Evolutionary conservation across 108 stramenopile genomes (phyloP), one percentile per base, ranked within the genome.

Genomic region (Chaetoceros muelleri): DNA sequence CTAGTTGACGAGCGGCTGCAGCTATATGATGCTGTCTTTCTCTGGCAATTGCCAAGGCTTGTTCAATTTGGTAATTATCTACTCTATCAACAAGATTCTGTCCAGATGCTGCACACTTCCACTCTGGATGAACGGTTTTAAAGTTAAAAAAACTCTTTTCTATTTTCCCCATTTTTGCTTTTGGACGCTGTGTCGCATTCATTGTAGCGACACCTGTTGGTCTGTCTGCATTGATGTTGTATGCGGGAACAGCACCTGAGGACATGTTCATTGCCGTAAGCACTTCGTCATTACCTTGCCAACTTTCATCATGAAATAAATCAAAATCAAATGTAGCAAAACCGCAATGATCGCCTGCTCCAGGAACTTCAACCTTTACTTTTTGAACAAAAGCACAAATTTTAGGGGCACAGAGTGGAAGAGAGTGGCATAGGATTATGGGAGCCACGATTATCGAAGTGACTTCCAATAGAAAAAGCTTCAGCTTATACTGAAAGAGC

Each of bases 251-350:
- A 49, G 13, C 5, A 40, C 13, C 34, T 10, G 34, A 40, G 13
- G 34, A 10, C 34, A 5, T 40, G 34, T 40, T 40, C 8, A 13
- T 5, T 10, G 34, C 5, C 13, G 34, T 10, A 5, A 13, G 34
- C 13, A 40, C 34, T 13, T 40, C 34, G 13, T 40, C 34, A 10
- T 71, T 65, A 1, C 79, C 85, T 19, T 74, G 76, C 82, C 82
- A 91, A 45, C 71, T 70, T 53, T 87, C 84, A 67, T 91, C 89
- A 48, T 72, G 71, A 54, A 73, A 91, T 0, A 58, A 53, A 58
- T 93, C 88, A 64, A 97, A 93, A 66, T 97, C 91, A 71, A 97
- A 97, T 5, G 86, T 84, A 20, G 84, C 71, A 62, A 81, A 95
- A 21, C 90, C 90, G 74, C 93, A 92, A 7, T 95, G 87, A 53